Evolutionary conservation across 2,329 filamentous ascomycete genomes (phyloP).

Genomic region (Penicillium sp.): DNA sequence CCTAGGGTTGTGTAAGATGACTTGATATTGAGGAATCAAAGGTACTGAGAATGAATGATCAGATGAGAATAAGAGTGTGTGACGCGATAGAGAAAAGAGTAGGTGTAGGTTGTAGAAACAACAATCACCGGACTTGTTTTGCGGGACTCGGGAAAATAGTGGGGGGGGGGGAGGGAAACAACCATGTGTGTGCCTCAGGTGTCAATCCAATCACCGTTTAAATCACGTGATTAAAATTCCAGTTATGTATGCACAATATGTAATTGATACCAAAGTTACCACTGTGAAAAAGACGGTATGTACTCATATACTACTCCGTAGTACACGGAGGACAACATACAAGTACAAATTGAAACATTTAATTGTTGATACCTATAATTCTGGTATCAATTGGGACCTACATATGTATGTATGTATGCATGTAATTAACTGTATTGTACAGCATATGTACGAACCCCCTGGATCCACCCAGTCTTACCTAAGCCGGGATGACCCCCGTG

Average conservation of each 20-base stretch:
- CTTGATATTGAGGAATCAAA: not conserved
- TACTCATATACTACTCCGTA: no score
- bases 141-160: slow-evolving; percentile 23
- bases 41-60: not conserved
- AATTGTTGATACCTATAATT: not conserved
- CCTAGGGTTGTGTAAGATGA: not conserved
- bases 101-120: slow-evolving; percentile 2
- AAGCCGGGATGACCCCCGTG: not conserved
- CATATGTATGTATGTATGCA: no score
- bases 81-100: slow-evolving; percentile 3
- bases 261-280: no score
- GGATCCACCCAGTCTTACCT: not conserved
- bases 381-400: no score
- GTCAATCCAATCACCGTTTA: not conserved
- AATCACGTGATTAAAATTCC: not conserved
- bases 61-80: not conserved
- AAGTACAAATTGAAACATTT: no score
- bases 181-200: slow-evolving; percentile 13
- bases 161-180: slow-evolving; percentile 7
- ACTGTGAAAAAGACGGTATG: no score
- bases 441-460: no score
- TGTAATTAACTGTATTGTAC: no score
- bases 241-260: no score
- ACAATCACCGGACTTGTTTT: slow-evolving; percentile 19
- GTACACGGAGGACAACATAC: no score